Base-by-base conservation (phyloP, 2,329 filamentous ascomycete genomes). In the Talaromyces sp. region DNA sequence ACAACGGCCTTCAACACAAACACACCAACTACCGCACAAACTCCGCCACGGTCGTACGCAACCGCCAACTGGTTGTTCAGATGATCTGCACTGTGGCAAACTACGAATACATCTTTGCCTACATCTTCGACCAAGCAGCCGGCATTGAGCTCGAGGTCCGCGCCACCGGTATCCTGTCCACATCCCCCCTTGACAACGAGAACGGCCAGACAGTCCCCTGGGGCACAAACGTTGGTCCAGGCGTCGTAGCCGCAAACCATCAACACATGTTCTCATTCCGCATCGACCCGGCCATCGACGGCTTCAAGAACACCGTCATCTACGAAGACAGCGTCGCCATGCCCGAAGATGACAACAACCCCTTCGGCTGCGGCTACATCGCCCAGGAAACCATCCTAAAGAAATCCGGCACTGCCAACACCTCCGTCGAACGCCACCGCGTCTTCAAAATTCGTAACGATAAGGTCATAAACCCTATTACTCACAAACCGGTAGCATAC, bases 41-140 rank as follows among this genome's bases (percentile, higher is more conserved):
- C 0, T 81, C 86, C 11, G 87, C 88, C 2, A 88, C 85, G 0
- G 82, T 90, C 4, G 84, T 85, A 19, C 84, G 89, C 22, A 87
- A 85, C 68, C 82, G 89, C 29, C 87, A 91, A 72, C 77, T 91
- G 3, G 88, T 91, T 0, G 73, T 91, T 5, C 89, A 91, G 72
- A 86, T 85, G 70, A 91, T 91, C 74, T 89, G 89, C 76, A 91
- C 88, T 0, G 86, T 91, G 4, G 83, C 87, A 11, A 91, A 91
- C 77, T 91, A 91, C 76, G 89, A 91, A 72, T 91, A 91, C 72
- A 89, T 91, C 70, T 82, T 91, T 43, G 88, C 88, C 2, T 91
- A 88, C 76, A 85, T 88, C 61, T 90, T 91, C 79, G 89, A 90
- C 74, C 89, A 91, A 73, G 88, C 88, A 2, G 89, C 86, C 64